Base-by-base conservation (phyloP, 257 asterid species). In the Leptodermis oblonga region DNA sequence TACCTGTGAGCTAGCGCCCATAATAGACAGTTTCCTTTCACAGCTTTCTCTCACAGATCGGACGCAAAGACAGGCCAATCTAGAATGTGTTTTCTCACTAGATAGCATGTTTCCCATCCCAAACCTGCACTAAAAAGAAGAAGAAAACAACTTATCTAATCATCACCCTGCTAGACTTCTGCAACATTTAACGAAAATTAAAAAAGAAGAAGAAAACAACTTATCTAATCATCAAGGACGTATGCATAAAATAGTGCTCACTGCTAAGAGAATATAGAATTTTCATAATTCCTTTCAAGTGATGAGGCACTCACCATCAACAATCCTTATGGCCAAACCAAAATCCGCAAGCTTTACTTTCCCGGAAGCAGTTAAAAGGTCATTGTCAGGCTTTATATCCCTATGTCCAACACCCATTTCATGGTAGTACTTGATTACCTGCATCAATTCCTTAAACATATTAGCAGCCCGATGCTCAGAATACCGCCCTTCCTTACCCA, bases 261-360 rank as follows among this genome's bases (percentile, higher is more conserved):
- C 22, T 65, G 28, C 10, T 45, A 23, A 65, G 36, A 11, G 14
- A 11, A 42, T 11, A 33, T 20, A 54, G 2, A 56, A 39, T 31
- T 63, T 28, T 34, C 25, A 49, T 46, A 9, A 46, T 39, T 52
- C 20, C 52, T 62, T 31, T 0, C 4, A 67, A 68, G 62, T 22
- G 39, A 13, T 18, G 28, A 28, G 28, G 15, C 15, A 9, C 17
- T 73, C 76, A 82, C 86, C 86, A 59, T 74, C 73, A 7, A 80
- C 76, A 76, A 82, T 77, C 79, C 86, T 82, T 84, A 82, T 79
- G 30, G 86, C 84, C 78, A 82, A 82, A 68, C 86, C 86, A 59
- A 82, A 82, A 77, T 82, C 86, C 20, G 84, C 86, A 64, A 82
- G 84, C 70, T 82, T 82, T 70, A 82, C 74, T 71, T 71, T 82